A percentile compares a stretch with the other conserved stretches of the same genome.
Evolutionary conservation across 2,329 filamentous ascomycete genomes (phyloP).

Genomic region (Colletotrichum nymphaeae): DNA sequence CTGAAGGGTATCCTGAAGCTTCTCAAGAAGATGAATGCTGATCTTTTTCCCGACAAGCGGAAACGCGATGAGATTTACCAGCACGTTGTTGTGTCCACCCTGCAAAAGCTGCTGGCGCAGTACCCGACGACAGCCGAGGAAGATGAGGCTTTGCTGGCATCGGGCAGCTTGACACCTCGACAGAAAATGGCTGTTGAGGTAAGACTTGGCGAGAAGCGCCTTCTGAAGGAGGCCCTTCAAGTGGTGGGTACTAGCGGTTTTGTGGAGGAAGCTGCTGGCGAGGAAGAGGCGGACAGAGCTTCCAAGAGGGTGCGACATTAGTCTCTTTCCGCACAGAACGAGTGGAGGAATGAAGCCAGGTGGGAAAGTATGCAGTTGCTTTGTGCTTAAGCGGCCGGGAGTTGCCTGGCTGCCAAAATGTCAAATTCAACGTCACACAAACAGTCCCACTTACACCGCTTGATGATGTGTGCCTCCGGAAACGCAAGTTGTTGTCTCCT

Average conservation of each 20-base stretch:
- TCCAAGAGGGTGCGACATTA: constrained; percentile 44
- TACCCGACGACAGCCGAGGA: constrained; percentile 56
- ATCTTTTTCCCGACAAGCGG: constrained; percentile 59
- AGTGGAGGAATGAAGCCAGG: too few species aligned
- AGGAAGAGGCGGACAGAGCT: constrained; percentile 43
- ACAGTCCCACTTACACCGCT: neutral
- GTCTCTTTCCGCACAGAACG: neutral
- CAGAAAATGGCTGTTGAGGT: constrained; percentile 73
- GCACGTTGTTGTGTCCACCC: constrained; percentile 50
- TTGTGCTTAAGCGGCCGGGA: neutral
- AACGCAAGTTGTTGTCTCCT: neutral
- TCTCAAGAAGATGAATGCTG: constrained; percentile 56
- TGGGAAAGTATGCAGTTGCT: neutral
- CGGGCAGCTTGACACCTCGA: constrained; percentile 46
- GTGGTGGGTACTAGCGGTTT: constrained; percentile 44
- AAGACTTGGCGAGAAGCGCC: constrained; percentile 77
- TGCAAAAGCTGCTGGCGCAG: constrained; percentile 51
- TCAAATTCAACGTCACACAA: constrained; percentile 26
- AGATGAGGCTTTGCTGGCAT: constrained; percentile 52
- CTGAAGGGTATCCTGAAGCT: constrained; percentile 62
- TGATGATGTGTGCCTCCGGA: neutral
- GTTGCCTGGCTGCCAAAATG: neutral
- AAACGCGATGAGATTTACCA: constrained; percentile 59
- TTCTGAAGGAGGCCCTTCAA: constrained; percentile 64
- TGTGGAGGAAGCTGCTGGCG: constrained; percentile 19